These are phyloP conservation scores for Ceratocystis papillata DNA, from an alignment of 2,329 filamentous ascomycete genomes.

Conservation along the genomic window DNA sequence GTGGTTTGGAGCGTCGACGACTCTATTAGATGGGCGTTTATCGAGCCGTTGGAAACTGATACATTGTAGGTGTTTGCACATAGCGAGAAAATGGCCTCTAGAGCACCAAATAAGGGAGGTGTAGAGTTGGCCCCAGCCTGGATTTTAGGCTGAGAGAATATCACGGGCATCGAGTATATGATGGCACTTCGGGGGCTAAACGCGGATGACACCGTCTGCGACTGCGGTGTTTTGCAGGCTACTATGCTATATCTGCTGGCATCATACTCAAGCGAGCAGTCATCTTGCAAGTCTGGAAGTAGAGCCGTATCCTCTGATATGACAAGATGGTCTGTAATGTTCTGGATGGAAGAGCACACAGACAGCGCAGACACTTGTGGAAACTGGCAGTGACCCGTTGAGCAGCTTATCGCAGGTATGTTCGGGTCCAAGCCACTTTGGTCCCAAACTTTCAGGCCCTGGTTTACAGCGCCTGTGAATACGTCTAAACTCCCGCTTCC, in stretches of 20 bases:
- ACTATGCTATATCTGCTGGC: slow-evolving; percentile 15
- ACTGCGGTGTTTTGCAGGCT: slow-evolving; percentile 24
- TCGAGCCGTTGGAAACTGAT: slow-evolving; percentile 4
- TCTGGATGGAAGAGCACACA: slow-evolving; percentile 27
- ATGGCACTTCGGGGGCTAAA: slow-evolving; percentile 24
- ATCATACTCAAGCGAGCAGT: slow-evolving; percentile 17
- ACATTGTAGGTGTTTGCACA: slow-evolving; percentile 29
- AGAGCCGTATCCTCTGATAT: slow-evolving; percentile 17
- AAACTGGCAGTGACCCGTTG: slow-evolving; percentile 26
- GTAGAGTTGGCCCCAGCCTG: neutral
- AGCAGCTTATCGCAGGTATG: slow-evolving; percentile 14
- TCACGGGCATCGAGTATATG: slow-evolving; percentile 29
- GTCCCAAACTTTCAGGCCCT: slow-evolving; percentile 1
- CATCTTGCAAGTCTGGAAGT: slow-evolving; percentile 24
- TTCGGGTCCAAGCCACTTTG: slow-evolving; percentile 5
- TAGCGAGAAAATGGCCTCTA: slow-evolving; percentile 30
- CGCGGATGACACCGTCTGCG: slow-evolving; percentile 26
- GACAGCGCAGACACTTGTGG: slow-evolving; percentile 26
- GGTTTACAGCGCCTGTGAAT: neutral
- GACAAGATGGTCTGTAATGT: slow-evolving; percentile 27
- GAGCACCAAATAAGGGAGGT: slow-evolving; percentile 26
- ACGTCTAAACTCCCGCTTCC: neutral
- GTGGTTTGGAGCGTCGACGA: slow-evolving; percentile 1
- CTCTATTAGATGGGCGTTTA: neutral
- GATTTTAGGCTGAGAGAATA: slow-evolving; percentile 28